A percentile compares a stretch with the other conserved stretches of the same genome.
Evolutionary conservation across 805 yeast genomes (phyloP).

Genomic region (Grigorovia transvaalensis): DNA sequence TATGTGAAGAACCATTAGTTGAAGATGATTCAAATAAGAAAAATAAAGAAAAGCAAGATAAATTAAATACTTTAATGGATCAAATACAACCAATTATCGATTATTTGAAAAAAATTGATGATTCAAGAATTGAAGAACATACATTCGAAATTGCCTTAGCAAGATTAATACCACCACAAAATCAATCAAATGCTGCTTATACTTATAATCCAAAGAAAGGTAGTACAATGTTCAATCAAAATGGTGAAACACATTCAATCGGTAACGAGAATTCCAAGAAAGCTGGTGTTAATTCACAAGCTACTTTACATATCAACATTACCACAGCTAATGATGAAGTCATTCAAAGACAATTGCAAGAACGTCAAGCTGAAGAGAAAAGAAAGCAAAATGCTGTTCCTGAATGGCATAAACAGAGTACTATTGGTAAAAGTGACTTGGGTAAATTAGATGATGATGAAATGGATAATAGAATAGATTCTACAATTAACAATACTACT

Average conservation of each 20-base stretch:
- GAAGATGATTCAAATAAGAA: conserved; percentile 87
- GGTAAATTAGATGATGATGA: conserved; percentile 48
- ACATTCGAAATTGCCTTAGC: conserved; percentile 79
- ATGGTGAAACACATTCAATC: conserved; percentile 24
- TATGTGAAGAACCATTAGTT: conserved; percentile 63
- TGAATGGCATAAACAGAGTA: conserved; percentile 87
- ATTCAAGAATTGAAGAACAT: conserved; percentile 71
- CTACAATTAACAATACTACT: conserved; percentile 10
- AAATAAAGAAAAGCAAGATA: conserved; percentile 70
- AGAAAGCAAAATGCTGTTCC: conserved; percentile 91
- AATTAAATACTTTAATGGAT: conserved; percentile 72
- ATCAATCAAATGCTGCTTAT: conserved; percentile 59
- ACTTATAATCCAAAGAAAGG: conserved; percentile 43
- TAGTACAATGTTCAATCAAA: conserved; percentile 33
- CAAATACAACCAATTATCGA: conserved; percentile 84
- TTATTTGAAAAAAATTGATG: conserved; percentile 73
- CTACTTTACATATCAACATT: conserved; percentile 82
- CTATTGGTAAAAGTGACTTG: conserved; percentile 62
- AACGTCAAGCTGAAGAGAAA: conserved; percentile 57
- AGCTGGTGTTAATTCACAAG: conserved; percentile 58
- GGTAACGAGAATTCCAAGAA: conserved; percentile 35
- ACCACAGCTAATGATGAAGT: conserved; percentile 78
- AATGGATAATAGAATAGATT: conserved; percentile 15
- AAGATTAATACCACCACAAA: conserved; percentile 75
- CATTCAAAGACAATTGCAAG: conserved; percentile 52